Percentiles rank a stretch among this genome's conserved stretches.
Evolutionary conservation across 441 rosid genomes (phyloP).

Genomic region (Breynia disticha): DNA sequence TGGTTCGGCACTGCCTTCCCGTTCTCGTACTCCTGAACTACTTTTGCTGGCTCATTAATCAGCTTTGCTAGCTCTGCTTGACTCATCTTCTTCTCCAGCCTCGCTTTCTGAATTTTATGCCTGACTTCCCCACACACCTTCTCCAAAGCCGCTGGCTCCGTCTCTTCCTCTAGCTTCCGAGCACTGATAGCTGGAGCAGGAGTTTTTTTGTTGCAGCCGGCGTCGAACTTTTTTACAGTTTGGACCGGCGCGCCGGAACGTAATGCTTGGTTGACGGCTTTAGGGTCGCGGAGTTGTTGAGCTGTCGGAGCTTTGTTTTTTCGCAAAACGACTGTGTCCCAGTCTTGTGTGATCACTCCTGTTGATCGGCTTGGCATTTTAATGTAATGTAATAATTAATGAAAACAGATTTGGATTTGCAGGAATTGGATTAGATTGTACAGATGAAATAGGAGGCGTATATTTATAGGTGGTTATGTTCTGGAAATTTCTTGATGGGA

Average conservation of each 20-base stretch:
- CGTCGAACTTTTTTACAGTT: conserved; percentile 64
- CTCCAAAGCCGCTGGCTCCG: conserved; percentile 58
- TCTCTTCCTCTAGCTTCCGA: conserved; percentile 59
- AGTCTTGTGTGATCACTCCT: conserved; percentile 59
- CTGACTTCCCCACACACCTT: conserved; percentile 52
- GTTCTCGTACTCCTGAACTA: conserved; percentile 85
- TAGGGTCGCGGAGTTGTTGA: conserved; percentile 59
- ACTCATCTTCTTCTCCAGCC: conserved; percentile 79
- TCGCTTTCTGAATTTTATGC: conserved; percentile 57
- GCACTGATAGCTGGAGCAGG: conserved; percentile 31
- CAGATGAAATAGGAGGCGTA: too few relatives aligned
- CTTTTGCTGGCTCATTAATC: conserved; percentile 68
- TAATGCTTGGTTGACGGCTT: conserved; percentile 72
- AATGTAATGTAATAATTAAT: neutral
- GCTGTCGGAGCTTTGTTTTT: conserved; percentile 42
- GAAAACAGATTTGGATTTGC: neutral
- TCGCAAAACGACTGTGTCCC: conserved; percentile 78
- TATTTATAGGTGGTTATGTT: conserved; percentile 21
- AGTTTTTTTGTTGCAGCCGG: conserved; percentile 57
- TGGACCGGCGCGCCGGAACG: conserved; percentile 51
- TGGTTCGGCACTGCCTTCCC: conserved; percentile 85
- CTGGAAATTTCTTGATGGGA: conserved; percentile 30
- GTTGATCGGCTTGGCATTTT: conserved; percentile 65
- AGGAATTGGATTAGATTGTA: neutral
- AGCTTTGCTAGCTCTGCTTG: conserved; percentile 71